Conservation (phyloP, 2,329 filamentous ascomycete species). For the Fusarium sp. region DNA sequence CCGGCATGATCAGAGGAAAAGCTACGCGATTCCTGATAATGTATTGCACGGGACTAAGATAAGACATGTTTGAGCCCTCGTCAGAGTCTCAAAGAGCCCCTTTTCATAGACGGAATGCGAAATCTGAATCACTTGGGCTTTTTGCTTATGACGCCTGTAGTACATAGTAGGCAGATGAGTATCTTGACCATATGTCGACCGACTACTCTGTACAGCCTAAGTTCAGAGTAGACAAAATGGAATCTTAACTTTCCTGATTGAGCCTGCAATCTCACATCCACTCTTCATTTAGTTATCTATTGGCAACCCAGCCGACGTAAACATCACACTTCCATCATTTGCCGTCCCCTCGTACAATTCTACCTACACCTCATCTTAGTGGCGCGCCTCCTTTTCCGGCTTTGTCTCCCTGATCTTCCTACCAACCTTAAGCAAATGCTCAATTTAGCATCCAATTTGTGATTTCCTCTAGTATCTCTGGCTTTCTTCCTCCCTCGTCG, state of each 20-base stretch:
- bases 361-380: constrained; percentile 12
- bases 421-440: neutral
- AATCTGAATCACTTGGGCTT: constrained; percentile 8
- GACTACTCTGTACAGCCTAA: neutral
- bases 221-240: neutral
- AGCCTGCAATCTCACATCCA: constrained; percentile 20
- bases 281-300: neutral
- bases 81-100: neutral
- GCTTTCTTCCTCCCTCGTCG: neutral
- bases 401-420: constrained; percentile 33
- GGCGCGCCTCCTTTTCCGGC: constrained; percentile 38
- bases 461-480: neutral
- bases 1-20: neutral
- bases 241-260: constrained; percentile 16
- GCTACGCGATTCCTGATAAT: neutral
- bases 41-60: neutral
- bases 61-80: neutral
- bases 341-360: constrained; percentile 1
- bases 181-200: neutral
- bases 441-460: constrained; percentile 9
- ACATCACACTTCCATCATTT: constrained; percentile 20
- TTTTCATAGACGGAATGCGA: constrained; percentile 18
- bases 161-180: neutral
- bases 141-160: neutral
- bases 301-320: neutral